phyloP scores from a whole-genome alignment of 805 yeast genomes.

The Myxozyma sirexii region DNA sequence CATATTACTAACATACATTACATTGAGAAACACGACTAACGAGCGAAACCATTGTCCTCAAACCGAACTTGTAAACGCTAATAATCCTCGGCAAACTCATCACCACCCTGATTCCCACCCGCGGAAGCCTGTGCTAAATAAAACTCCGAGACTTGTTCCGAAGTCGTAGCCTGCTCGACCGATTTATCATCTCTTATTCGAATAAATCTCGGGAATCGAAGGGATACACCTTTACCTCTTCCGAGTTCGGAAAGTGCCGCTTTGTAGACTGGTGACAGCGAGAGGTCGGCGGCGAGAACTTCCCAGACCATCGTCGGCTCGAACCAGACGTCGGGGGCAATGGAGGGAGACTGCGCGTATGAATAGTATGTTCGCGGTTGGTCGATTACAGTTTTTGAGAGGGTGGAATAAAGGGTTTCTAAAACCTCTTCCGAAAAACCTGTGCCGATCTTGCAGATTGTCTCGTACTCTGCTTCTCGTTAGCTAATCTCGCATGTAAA shows the following conservation, averaged over 20 bases:
- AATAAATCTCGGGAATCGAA: constrained; percentile 85
- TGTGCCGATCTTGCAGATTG: constrained; percentile 96
- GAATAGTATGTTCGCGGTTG: constrained; percentile 69
- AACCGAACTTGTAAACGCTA: not conserved
- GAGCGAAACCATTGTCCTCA: no score
- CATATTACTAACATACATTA: no score
- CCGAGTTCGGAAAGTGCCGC: constrained; percentile 76
- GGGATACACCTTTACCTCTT: constrained; percentile 67
- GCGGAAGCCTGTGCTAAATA: constrained; percentile 62
- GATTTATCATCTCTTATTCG: constrained; percentile 84
- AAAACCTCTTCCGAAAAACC: constrained; percentile 90
- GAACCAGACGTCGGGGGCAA: constrained; percentile 94
- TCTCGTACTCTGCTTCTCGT: constrained; percentile 68
- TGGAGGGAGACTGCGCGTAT: constrained; percentile 59
- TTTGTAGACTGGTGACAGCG: constrained; percentile 84
- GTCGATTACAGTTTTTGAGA: constrained; percentile 67
- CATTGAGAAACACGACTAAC: no score
- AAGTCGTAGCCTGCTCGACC: constrained; percentile 81
- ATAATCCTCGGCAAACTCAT: constrained; percentile 10
- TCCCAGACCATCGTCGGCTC: constrained; percentile 85
- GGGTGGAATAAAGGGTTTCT: constrained; percentile 56
- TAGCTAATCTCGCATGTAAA: not conserved
- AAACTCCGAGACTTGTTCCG: constrained; percentile 81
- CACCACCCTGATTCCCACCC: constrained; percentile 16
- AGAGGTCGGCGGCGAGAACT: constrained; percentile 86